Conservation (phyloP, 306 rosid species). For the Cicer cuneatum region DNA sequence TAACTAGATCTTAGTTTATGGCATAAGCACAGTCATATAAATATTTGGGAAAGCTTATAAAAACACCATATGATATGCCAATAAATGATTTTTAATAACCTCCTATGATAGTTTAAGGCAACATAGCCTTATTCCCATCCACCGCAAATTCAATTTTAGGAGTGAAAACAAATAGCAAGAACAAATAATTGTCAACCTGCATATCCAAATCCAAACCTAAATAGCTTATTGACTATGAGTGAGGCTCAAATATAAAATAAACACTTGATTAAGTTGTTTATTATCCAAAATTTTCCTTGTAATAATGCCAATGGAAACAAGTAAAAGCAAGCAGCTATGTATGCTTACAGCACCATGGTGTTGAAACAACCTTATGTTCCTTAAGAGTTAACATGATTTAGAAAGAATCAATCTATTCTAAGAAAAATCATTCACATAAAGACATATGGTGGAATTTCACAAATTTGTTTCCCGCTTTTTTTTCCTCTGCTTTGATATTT, state of each 20-base stretch:
- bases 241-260: neutral
- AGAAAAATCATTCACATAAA: no score
- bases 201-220: neutral
- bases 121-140: neutral
- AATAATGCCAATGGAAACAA: slow-evolving; percentile 2
- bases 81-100: neutral
- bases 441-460: no score
- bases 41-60: neutral
- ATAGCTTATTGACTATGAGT: neutral
- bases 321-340: neutral
- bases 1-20: neutral
- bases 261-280: neutral
- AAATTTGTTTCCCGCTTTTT: neutral
- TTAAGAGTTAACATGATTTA: neutral
- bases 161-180: neutral
- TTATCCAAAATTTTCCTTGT: neutral
- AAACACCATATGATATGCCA: neutral
- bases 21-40: neutral
- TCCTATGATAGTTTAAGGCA: neutral
- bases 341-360: neutral
- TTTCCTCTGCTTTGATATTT: neutral
- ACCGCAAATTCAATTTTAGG: neutral
- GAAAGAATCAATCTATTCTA: no score
- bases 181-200: no score
- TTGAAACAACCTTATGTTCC: slow-evolving; percentile 25